Evolutionary conservation across 352 stramenopile genomes (phyloP).

Genomic region (Phytophthora cactorum): DNA sequence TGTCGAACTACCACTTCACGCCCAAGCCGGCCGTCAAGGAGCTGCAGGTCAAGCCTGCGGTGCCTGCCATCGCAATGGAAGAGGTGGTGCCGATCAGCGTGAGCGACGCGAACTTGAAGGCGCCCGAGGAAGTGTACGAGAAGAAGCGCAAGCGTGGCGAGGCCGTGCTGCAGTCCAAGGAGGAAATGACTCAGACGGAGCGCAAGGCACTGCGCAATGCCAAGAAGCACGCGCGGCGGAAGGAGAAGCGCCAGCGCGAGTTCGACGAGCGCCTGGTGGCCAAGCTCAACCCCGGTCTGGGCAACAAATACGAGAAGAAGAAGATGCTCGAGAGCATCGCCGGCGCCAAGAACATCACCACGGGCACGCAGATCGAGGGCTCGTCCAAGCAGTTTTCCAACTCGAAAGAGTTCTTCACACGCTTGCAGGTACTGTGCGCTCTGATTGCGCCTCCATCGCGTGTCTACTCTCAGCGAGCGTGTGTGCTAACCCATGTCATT

Average conservation of each 20-base stretch:
- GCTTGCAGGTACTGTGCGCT: slow-evolving; percentile 55
- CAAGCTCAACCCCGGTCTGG: slow-evolving; percentile 94
- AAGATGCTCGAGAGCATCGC: slow-evolving; percentile 88
- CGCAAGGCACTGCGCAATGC: slow-evolving; percentile 84
- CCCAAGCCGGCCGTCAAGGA: slow-evolving; percentile 94
- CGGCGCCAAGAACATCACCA: slow-evolving; percentile 84
- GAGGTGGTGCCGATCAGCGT: slow-evolving; percentile 86
- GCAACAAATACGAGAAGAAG: slow-evolving; percentile 97
- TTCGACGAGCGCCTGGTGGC: slow-evolving; percentile 93
- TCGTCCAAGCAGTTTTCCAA: slow-evolving; percentile 88
- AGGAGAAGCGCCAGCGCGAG: slow-evolving; percentile 89
- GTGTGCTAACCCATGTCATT: slow-evolving; percentile 14
- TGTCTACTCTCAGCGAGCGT: slow-evolving; percentile 14
- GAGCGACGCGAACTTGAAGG: slow-evolving; percentile 85
- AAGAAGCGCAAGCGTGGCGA: slow-evolving; percentile 90
- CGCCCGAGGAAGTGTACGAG: slow-evolving; percentile 84
- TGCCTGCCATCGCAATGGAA: slow-evolving; percentile 86
- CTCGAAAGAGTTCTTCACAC: slow-evolving; percentile 89
- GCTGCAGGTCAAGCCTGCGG: slow-evolving; percentile 82
- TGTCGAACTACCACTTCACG: slow-evolving; percentile 97
- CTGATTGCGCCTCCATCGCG: slow-evolving; percentile 16
- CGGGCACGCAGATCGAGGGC: slow-evolving; percentile 81
- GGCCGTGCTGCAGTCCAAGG: slow-evolving; percentile 78
- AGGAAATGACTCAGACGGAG: slow-evolving; percentile 90
- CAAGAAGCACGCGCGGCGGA: slow-evolving; percentile 93